Base-by-base conservation (phyloP, 1,284 basidiomycete species). In the Heimioporus punctisporus region DNA sequence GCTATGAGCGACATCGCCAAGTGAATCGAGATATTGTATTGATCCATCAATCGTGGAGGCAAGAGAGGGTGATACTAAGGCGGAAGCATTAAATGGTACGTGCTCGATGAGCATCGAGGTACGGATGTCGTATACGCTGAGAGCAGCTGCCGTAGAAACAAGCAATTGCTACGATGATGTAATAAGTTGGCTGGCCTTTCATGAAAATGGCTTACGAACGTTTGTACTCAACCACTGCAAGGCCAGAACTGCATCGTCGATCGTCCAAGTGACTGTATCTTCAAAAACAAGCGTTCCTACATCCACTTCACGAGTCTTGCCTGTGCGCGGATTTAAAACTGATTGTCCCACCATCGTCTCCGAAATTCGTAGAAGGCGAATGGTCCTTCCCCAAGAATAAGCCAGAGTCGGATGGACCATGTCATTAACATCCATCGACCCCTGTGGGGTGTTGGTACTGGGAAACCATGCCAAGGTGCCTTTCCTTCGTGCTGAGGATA, bases 381-480 rank as follows among this genome's bases (percentile, higher is more conserved):
- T 64, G 1, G 73, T 77, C 49, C 76, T 77, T 0, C 88, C 93
- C 95, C 94, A 97, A 0, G 90, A 86, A 65, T 90, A 96, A 1
- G 86, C 92, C 15, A 97, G 76, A 25, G 85, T 75, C 1, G 95
- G 95, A 52, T 69, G 68, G 39, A 72, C 74, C 23, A 68, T 62
- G 17, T 61, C 51, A 17, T 46, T 15, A 27, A 60, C 67, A n/a
- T 72, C 73, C 41, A 70, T 68, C 39, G 66, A n/a, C 44, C 24
- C 53, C 31, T 58, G 60, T 5, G 54, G 51, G 10, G 59, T 12
- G 43, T 66, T 56, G 10, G 84, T 73, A 61, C 85, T 85, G 3
- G 90, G 88, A 62, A 87, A 91, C 95, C 95, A 97, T 0, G 86
- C 84, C 37, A 95, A 71, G 27, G 8, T 88, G 86, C 56, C 81